Evolutionary conservation across 2,329 filamentous ascomycete genomes (phyloP), one percentile per base, ranked within the genome.

Genomic region (Aureobasidium pullulans): DNA sequence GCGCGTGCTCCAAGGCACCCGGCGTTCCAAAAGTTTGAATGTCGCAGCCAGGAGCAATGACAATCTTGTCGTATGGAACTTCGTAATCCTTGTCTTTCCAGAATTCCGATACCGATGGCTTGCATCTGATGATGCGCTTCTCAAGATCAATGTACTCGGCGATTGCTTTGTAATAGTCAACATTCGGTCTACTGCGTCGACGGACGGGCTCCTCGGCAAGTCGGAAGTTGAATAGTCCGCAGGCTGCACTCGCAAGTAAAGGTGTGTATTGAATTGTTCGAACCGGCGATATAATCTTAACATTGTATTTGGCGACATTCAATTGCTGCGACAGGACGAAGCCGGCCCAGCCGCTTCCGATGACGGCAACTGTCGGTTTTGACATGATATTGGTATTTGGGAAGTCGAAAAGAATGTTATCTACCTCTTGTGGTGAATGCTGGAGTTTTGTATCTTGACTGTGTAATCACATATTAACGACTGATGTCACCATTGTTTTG

Each of bases 181-280:
- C 53, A 3, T 65, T 62, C 2, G 61, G 62, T 7, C 69, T 65
- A 36, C 67, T 64, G 40, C 71, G 68, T 19, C 72, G 67, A 10
- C 75, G 69, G 6, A 78, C 65, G 0, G 75, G 74, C 63, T 77
- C 76, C 62, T 78, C 76, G 19, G 76, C 75, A 1, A 77, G 69
- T 23, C 73, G 70, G 61, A 77, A 76, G 57, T 77, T 71, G 69
- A 77, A 77, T 32, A 77, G 69, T 1, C 73, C 75, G 46, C 73
- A 75, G 7, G 76, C 76, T 19, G 75, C 76, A 49, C 72, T 75
- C 10, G 76, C 67, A 6, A 79, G 70, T 2, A 78, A 67, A 7
- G 76, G 76, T 0, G 76, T 79, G 59, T 77, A 75, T 49, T 74
- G 73, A 32, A 74, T 71, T 3, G 75, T 78, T 6, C 74, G 68